These are phyloP conservation scores for Geranium rotundifolium DNA, from an alignment of 345 rosid genomes.

Conservation along the genomic window DNA sequence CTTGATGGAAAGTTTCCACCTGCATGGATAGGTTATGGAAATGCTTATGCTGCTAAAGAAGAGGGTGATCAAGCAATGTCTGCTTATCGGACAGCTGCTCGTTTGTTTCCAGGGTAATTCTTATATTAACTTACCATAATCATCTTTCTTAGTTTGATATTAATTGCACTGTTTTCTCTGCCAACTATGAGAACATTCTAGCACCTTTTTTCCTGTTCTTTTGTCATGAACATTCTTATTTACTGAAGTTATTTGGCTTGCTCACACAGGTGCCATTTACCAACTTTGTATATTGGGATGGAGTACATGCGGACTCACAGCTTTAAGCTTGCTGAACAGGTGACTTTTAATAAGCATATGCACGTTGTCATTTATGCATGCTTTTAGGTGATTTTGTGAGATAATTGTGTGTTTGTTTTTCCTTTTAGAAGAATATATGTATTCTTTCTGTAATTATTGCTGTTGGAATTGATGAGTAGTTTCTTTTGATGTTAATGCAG, in stretches of 20 bases:
- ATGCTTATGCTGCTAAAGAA: constrained; percentile 81
- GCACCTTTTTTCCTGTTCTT: constrained; percentile 27
- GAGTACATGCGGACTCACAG: constrained; percentile 97
- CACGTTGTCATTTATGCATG: not conserved
- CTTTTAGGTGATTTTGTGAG: too few species aligned
- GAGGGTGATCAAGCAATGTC: constrained; percentile 99
- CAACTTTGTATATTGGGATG: constrained; percentile 94
- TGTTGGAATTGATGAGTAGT: too few species aligned
- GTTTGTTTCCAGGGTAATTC: constrained; percentile 88
- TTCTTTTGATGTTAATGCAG: too few species aligned
- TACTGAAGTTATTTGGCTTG: constrained; percentile 62
- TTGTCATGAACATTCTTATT: constrained; percentile 29
- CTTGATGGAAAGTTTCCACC: constrained; percentile 77
- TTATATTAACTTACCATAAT: not conserved
- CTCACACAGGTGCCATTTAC: constrained; percentile 90
- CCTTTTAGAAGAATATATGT: too few species aligned
- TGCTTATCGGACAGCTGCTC: constrained; percentile 87
- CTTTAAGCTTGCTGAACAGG: constrained; percentile 98
- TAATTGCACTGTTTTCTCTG: not conserved
- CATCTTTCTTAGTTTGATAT: not conserved
- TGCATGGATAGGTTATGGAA: constrained; percentile 91
- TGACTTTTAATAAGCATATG: constrained; percentile 12
- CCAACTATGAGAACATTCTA: too few species aligned
- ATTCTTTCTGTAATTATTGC: too few species aligned
- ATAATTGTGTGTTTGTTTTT: too few species aligned